Percentiles rank a stretch among this genome's conserved stretches.
Conservation (phyloP, 2,329 filamentous ascomycete genomes). For the Aspergillus terreus region DNA sequence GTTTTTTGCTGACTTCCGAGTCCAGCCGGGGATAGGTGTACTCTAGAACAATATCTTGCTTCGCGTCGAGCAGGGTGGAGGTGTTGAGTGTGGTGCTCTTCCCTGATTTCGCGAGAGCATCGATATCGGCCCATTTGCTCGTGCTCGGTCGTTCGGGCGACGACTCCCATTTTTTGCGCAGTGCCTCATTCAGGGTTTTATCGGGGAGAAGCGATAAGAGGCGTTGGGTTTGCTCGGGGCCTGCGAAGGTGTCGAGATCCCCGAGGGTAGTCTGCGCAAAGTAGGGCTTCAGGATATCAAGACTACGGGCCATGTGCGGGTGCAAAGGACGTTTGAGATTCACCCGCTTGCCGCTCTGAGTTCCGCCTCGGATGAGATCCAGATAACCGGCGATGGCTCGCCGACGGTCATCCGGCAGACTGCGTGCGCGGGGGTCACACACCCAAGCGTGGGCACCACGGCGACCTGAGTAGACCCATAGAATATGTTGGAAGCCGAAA, state of each 20-base stretch:
- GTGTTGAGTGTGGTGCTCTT: conserved; percentile 69
- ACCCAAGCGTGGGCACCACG: conserved; percentile 98
- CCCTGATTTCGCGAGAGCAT: conserved; percentile 74
- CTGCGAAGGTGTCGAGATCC: conserved; percentile 81
- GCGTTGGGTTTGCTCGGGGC: conserved; percentile 66
- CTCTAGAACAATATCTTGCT: conserved; percentile 93
- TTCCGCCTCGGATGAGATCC: conserved; percentile 81
- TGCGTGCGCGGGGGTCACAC: conserved; percentile 81
- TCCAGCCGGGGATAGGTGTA: conserved; percentile 97
- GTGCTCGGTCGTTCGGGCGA: conserved; percentile 71
- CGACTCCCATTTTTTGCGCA: conserved; percentile 88
- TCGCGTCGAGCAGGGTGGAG: conserved; percentile 74
- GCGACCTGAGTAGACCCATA: conserved; percentile 98
- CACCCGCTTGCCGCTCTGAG: conserved; percentile 81
- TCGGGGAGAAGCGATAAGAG: conserved; percentile 85
- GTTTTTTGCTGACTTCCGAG: conserved; percentile 94
- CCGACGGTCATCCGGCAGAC: conserved; percentile 80
- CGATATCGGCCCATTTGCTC: conserved; percentile 92
- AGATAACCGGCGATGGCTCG: conserved; percentile 84
- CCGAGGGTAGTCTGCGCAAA: conserved; percentile 80
- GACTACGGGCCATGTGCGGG: conserved; percentile 80
- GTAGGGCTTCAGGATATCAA: conserved; percentile 77
- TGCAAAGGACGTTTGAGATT: conserved; percentile 82
- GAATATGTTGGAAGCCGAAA: conserved; percentile 93
- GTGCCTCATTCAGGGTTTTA: conserved; percentile 67